Evolutionary conservation across 139 green algal genomes (phyloP).

Genomic region (Pseudopediastrum boryanum): DNA sequence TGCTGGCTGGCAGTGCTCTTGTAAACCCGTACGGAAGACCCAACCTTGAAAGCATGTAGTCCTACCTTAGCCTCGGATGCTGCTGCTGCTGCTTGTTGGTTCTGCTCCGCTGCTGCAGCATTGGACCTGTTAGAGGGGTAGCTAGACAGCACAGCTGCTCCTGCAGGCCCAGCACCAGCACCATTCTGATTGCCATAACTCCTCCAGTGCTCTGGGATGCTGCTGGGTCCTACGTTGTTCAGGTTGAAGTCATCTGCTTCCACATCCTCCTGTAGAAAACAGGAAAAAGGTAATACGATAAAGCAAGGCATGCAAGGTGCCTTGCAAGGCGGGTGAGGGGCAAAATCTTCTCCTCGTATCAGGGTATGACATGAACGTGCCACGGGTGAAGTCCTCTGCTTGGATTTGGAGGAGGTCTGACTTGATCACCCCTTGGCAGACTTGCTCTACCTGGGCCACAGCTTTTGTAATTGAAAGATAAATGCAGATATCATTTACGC

Average conservation of each 20-base stretch:
- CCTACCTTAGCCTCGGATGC: conserved; percentile 1
- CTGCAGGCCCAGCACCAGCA: background rate
- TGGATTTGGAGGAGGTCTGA: background rate
- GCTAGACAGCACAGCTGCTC: background rate
- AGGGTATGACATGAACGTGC: background rate
- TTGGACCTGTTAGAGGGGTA: background rate
- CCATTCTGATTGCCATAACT: background rate
- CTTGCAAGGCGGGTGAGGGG: background rate
- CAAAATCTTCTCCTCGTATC: background rate
- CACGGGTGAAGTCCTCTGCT: background rate
- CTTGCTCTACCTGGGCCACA: too few relatives aligned
- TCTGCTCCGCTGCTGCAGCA: conserved; percentile 2
- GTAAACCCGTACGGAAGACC: too few relatives aligned
- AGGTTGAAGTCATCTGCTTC: conserved; percentile 17
- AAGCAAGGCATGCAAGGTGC: background rate
- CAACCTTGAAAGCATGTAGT: background rate
- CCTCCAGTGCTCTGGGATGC: conserved; percentile 30
- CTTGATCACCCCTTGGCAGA: background rate
- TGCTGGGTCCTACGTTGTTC: background rate
- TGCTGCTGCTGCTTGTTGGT: background rate
- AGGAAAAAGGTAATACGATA: background rate
- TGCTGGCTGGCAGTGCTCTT: too few relatives aligned
- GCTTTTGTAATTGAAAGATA: too few relatives aligned
- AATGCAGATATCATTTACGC: too few relatives aligned
- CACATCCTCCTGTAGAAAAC: conserved; percentile 25